Evolutionary conservation across 345 rosid genomes (phyloP).

Genomic region (Ailanthus altissimus): DNA sequence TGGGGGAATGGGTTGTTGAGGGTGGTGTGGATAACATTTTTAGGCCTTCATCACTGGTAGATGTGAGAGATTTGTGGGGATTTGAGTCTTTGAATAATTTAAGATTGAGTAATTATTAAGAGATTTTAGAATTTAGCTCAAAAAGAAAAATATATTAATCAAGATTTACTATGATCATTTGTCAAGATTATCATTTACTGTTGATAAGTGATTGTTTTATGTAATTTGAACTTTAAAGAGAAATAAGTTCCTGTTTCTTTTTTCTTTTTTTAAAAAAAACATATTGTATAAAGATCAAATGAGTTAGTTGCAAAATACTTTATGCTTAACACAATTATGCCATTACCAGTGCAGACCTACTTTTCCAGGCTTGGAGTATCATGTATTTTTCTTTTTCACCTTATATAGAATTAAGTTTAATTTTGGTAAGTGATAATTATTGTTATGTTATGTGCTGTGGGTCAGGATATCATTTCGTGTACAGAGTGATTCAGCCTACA

Average conservation of each 20-base stretch:
- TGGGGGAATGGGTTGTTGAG: neutral
- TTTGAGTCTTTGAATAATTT: conserved; percentile 4
- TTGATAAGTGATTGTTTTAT: too few relatives aligned
- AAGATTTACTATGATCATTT: neutral
- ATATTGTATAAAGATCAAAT: too few relatives aligned
- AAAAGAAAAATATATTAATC: too few relatives aligned
- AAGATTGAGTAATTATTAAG: too few relatives aligned
- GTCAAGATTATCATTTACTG: neutral
- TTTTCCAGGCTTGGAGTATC: neutral
- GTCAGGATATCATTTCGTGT: neutral
- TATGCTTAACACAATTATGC: neutral
- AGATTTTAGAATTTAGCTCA: too few relatives aligned
- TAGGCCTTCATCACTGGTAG: conserved; percentile 23
- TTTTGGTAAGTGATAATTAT: neutral
- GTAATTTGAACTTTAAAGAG: too few relatives aligned
- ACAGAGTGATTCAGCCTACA: neutral
- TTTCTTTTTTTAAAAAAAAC: too few relatives aligned
- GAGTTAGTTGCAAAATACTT: neutral
- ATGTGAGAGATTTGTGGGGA: conserved; percentile 36
- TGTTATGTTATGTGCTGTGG: neutral
- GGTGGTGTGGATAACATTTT: conserved; percentile 21
- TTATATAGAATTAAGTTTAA: neutral
- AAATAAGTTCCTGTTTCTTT: too few relatives aligned
- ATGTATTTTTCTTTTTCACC: neutral
- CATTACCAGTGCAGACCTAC: neutral